Evolutionary conservation across 805 yeast species (phyloP), one percentile per base, ranked within the genome.

Genomic region (Pichia nanzhaoensis): DNA sequence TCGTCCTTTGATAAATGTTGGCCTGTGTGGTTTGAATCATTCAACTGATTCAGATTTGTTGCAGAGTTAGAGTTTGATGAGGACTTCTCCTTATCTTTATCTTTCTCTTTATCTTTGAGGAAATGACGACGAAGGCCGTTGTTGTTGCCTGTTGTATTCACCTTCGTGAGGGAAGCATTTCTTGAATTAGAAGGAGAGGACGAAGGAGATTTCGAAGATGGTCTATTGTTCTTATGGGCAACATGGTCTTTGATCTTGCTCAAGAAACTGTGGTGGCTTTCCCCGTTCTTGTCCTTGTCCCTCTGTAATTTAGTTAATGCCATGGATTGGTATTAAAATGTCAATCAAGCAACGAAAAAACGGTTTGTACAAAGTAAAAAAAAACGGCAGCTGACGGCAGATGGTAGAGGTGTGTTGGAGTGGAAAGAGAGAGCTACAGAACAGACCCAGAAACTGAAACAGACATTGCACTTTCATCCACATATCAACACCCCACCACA

Each of bases 211-310:
- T 4, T 10, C 14, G 35, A 13, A 4, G 37, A 5, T 9, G 33
- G 6, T 24, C 16, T 27, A 14, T 3, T n/a, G 17, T 17, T 7
- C 9, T 38, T 41, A 17, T 37, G 42, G 18, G 36, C 32, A 10
- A 45, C 48, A 33, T 37, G 41, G 10, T 41, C 42, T 12, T 41
- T 46, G 3, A 45, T 14, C 33, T 40, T 45, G 19, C 22, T 33
- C 4, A 46, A 33, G 28, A 41, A 41, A 3, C n/a, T 34, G 14
- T 41, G 40, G 17, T 34, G 44, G 4, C 34, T 22, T 2, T 45
- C 44, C 2, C 40, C 44, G n/a, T 28, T 32, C 6, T 37, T 33
- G 2, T 41, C 31, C n/a, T 33, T 37, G 17, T 39, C 42, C 30
- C 34, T 44, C 20, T 39, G 27, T 6, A 31, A 16, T 13, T 40